phyloP scores from a whole-genome alignment of 2,329 filamentous ascomycete genomes.

The Mycosphaerella sp. region DNA sequence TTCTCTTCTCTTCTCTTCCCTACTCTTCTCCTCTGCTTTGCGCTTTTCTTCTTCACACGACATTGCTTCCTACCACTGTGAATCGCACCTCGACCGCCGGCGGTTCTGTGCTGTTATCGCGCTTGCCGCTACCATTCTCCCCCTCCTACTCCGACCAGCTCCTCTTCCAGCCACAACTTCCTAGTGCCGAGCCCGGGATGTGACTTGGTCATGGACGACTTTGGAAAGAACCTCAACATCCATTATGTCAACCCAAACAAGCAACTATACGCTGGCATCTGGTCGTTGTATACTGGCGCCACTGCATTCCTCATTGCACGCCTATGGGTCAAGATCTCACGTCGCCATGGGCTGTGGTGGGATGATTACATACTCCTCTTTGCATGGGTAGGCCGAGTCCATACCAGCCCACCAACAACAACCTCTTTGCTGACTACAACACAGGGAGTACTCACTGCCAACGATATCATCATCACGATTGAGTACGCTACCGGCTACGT shows the following conservation, averaged over 20 bases:
- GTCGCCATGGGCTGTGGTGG: conserved; percentile 37
- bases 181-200: conserved; percentile 10
- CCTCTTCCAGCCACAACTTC: background rate
- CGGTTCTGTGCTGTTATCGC: background rate
- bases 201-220: conserved; percentile 17
- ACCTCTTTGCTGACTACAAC: conserved; percentile 3
- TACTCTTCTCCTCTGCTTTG: background rate
- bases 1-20: too few species aligned
- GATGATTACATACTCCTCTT: conserved; percentile 37
- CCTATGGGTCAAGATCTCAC: conserved; percentile 35
- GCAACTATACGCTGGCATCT: conserved; percentile 35
- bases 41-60: background rate
- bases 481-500: conserved; percentile 48
- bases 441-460: conserved; percentile 41
- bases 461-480: conserved; percentile 42
- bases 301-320: conserved; percentile 34
- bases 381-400: conserved; percentile 31
- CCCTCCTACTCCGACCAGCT: background rate
- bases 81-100: background rate
- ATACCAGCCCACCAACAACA: background rate
- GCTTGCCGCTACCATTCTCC: background rate
- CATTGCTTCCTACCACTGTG: background rate
- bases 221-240: conserved; percentile 11
- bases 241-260: conserved; percentile 34
- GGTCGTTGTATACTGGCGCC: conserved; percentile 36